Percentiles rank a stretch among this genome's conserved stretches.
Conservation (phyloP, 768 basidiomycete species). For the Mycena sanguinolenta region DNA sequence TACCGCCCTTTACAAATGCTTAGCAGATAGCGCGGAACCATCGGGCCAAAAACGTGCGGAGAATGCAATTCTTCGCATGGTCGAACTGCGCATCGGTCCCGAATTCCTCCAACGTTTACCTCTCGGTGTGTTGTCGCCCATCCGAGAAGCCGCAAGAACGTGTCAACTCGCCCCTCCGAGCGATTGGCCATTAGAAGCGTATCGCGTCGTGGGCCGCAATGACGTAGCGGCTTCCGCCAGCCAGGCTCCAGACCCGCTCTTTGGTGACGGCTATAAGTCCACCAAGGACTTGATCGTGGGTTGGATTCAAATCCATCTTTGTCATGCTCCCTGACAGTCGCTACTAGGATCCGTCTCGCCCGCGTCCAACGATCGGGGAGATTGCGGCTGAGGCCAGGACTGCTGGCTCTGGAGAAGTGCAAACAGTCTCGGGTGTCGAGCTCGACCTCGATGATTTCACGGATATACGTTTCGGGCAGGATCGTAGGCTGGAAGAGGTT, state of each 20-base stretch:
- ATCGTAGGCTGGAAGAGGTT: constrained; percentile 92
- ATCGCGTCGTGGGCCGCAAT: constrained; percentile 77
- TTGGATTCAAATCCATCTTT: constrained; percentile 12
- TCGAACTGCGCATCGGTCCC: constrained; percentile 59
- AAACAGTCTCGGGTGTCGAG: constrained; percentile 78
- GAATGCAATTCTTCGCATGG: constrained; percentile 69
- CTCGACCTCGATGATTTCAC: constrained; percentile 80
- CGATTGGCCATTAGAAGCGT: constrained; percentile 80
- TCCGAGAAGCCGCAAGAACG: constrained; percentile 87
- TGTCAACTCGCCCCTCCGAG: constrained; percentile 85
- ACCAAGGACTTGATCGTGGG: constrained; percentile 72
- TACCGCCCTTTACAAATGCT: constrained; percentile 66
- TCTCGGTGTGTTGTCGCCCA: constrained; percentile 79
- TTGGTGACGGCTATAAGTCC: constrained; percentile 67
- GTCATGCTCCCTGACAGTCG: constrained; percentile 17
- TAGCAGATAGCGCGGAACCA: constrained; percentile 66
- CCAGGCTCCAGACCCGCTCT: constrained; percentile 58
- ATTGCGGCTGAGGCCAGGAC: constrained; percentile 65
- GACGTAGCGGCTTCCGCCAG: constrained; percentile 80
- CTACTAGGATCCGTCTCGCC: constrained; percentile 62
- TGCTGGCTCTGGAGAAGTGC: constrained; percentile 67
- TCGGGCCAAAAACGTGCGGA: constrained; percentile 77
- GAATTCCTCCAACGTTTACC: constrained; percentile 71
- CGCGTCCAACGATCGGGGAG: constrained; percentile 64
- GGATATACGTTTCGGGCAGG: constrained; percentile 89